A percentile compares a stretch with the other conserved stretches of the same genome.
These are phyloP conservation scores for Fusarium ambrosium DNA, from an alignment of 2,329 filamentous ascomycete species.

Conservation along the genomic window DNA sequence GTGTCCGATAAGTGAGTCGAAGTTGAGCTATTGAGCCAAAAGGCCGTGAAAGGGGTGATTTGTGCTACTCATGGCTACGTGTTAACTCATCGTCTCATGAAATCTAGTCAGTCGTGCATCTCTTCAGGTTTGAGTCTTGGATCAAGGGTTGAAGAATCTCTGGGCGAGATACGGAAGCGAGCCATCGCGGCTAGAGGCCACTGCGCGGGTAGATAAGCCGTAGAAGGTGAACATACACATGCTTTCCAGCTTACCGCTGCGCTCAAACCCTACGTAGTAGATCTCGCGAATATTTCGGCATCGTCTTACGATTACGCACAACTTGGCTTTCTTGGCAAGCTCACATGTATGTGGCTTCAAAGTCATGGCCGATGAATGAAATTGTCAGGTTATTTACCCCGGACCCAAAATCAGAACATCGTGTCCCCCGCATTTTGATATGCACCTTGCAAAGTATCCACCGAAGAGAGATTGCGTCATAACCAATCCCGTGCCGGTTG, in stretches of 20 bases:
- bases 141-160: neutral
- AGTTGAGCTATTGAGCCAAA: neutral
- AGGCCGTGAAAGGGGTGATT: neutral
- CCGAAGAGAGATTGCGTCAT: neutral
- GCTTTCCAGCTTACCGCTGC: neutral
- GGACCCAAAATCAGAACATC: neutral
- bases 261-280: neutral
- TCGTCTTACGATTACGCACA: neutral
- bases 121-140: neutral
- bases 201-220: neutral
- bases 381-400: neutral
- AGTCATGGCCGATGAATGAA: neutral
- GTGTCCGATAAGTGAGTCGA: neutral
- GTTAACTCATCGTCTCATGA: neutral
- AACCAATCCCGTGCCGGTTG: neutral
- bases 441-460: neutral
- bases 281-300: neutral
- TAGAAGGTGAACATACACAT: neutral
- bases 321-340: neutral
- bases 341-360: neutral
- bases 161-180: neutral
- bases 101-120: neutral
- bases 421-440: neutral
- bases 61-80: neutral
- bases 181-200: neutral